Evolutionary conservation across 2,329 filamentous ascomycete genomes (phyloP).

Genomic region (Tolypocladium endophyticum): DNA sequence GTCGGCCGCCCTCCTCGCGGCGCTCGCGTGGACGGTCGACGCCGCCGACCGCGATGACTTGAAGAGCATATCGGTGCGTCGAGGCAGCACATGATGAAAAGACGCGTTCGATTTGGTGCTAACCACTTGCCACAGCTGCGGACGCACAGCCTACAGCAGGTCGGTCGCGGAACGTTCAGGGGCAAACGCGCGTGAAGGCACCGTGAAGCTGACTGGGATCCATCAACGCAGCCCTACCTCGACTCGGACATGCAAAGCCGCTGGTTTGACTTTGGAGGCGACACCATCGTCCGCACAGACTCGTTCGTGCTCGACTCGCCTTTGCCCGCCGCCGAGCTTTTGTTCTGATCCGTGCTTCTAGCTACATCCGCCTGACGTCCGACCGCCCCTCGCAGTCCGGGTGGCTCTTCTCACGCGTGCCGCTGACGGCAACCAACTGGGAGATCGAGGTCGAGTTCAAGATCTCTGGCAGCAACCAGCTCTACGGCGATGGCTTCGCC

Average conservation of each 20-base stretch:
- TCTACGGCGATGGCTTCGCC: slow-evolving; percentile 93
- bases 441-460: slow-evolving; percentile 95
- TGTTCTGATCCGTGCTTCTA: slow-evolving; percentile 21
- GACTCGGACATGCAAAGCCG: slow-evolving; percentile 97
- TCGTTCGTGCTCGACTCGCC: slow-evolving; percentile 36
- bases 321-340: neutral
- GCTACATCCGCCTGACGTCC: slow-evolving; percentile 85
- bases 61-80: slow-evolving; percentile 40
- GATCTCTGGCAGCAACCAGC: slow-evolving; percentile 76
- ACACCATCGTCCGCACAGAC: slow-evolving; percentile 71
- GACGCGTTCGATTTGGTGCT: neutral
- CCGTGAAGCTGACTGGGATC: slow-evolving; percentile 5
- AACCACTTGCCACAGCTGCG: slow-evolving; percentile 49
- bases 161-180: slow-evolving; percentile 32
- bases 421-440: slow-evolving; percentile 96
- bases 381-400: slow-evolving; percentile 85
- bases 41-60: slow-evolving; percentile 38
- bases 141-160: slow-evolving; percentile 74
- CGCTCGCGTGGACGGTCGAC: slow-evolving; percentile 37
- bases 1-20: slow-evolving; percentile 37
- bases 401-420: slow-evolving; percentile 89
- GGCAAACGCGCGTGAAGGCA: neutral
- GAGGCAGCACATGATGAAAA: neutral
- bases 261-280: slow-evolving; percentile 98
- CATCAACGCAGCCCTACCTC: slow-evolving; percentile 65